phyloP scores from a whole-genome alignment of 1,139 yeast species.

The Chernovozyma aurita region DNA sequence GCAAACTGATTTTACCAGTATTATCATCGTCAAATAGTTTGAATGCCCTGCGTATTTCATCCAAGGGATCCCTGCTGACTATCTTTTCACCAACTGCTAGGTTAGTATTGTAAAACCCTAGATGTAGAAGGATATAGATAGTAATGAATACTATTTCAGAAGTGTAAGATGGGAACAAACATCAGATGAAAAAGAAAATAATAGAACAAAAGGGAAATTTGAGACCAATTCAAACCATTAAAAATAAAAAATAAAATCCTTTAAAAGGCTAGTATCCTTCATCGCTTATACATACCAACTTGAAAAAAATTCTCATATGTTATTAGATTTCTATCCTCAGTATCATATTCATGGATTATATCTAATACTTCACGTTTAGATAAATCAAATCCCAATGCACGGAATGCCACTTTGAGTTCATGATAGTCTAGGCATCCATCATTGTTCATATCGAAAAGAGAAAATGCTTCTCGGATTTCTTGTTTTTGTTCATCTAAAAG shows the following conservation, averaged over 20 bases:
- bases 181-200: too few species aligned
- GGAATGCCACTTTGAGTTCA: conserved; percentile 85
- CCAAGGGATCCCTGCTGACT: conserved; percentile 83
- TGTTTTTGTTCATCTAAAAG: conserved; percentile 85
- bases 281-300: conserved; percentile 57
- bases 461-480: conserved; percentile 91
- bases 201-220: not conserved
- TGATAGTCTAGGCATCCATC: conserved; percentile 92
- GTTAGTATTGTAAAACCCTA: too few species aligned
- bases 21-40: conserved; percentile 83
- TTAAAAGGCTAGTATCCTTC: not conserved
- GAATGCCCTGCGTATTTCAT: conserved; percentile 89
- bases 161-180: too few species aligned
- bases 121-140: too few species aligned
- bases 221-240: too few species aligned
- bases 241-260: not conserved
- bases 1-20: conserved; percentile 79
- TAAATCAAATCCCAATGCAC: conserved; percentile 91
- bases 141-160: too few species aligned
- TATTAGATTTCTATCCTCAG: conserved; percentile 68
- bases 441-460: conserved; percentile 85
- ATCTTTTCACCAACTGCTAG: conserved; percentile 68
- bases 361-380: conserved; percentile 76
- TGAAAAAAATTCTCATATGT: conserved; percentile 78
- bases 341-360: conserved; percentile 76